phyloP scores from a whole-genome alignment of 345 rosid genomes.

The Capsella bursapastoris region DNA sequence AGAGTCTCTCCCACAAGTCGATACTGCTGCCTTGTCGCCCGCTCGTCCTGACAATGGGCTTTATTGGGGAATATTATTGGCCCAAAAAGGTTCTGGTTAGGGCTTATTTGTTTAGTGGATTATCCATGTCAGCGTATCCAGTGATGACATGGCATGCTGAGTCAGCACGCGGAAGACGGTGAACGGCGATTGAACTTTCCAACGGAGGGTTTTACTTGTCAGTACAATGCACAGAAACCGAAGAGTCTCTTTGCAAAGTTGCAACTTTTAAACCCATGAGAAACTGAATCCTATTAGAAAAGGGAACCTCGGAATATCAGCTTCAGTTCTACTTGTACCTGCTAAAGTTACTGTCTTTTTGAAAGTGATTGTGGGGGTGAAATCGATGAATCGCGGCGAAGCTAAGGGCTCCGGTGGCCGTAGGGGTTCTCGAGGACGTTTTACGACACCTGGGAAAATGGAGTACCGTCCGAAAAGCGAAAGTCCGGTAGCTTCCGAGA shows the following conservation, averaged over 20 bases:
- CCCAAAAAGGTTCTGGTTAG: not conserved
- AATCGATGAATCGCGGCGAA: conserved; percentile 40
- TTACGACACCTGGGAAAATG: not conserved
- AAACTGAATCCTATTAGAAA: not conserved
- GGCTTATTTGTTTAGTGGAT: not conserved
- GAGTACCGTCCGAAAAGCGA: not conserved
- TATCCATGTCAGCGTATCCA: not conserved
- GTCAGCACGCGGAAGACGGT: conserved; percentile 26
- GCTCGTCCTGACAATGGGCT: not conserved
- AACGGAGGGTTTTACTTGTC: not conserved
- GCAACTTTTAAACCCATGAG: too few relatives aligned
- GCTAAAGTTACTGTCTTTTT: not conserved
- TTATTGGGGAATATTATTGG: not conserved
- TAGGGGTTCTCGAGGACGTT: conserved; percentile 29
- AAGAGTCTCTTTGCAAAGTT: conserved; percentile 29
- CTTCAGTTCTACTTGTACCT: not conserved
- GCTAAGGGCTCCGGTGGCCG: conserved; percentile 8
- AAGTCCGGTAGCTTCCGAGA: conserved; percentile 32
- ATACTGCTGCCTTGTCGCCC: too few relatives aligned
- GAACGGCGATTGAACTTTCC: not conserved
- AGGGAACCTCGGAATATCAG: not conserved
- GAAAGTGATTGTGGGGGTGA: not conserved
- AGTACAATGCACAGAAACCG: conserved; percentile 14
- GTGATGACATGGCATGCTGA: conserved; percentile 23
- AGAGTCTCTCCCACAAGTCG: too few relatives aligned